phyloP scores from a whole-genome alignment of 768 basidiomycete species.

The Cystofilobasidium macerans region DNA sequence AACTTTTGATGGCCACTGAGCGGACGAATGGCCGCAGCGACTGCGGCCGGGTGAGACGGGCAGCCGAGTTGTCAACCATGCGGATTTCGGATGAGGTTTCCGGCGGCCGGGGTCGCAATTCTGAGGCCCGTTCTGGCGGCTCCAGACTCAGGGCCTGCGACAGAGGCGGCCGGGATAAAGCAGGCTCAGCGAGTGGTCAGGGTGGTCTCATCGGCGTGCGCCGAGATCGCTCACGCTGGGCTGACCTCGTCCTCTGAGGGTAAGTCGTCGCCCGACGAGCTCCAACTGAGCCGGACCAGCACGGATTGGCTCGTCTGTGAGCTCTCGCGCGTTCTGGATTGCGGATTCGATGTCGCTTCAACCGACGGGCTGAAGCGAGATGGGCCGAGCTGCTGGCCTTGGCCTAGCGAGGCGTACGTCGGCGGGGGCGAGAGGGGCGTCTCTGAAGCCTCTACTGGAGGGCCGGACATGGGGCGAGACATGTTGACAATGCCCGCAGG shows the following conservation, averaged over 20 bases:
- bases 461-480: no score
- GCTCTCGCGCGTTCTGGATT: no score
- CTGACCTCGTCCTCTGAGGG: constrained; percentile 1
- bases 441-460: no score
- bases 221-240: neutral
- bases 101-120: neutral
- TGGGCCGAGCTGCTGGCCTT: no score
- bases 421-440: neutral
- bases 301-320: neutral
- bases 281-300: neutral
- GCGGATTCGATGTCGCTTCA: no score
- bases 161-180: neutral
- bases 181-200: neutral
- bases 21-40: neutral
- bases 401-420: neutral
- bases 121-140: neutral
- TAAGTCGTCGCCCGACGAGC: neutral
- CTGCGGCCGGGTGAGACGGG: no score
- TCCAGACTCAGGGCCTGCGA: neutral
- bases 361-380: no score
- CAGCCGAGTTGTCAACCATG: neutral
- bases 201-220: no score
- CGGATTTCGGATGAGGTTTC: neutral
- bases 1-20: neutral
- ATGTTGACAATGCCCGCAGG: no score